A percentile compares a stretch with the other conserved stretches of the same genome.
phyloP scores from a whole-genome alignment of 1,284 basidiomycete genomes.

The Leccinum huronense region DNA sequence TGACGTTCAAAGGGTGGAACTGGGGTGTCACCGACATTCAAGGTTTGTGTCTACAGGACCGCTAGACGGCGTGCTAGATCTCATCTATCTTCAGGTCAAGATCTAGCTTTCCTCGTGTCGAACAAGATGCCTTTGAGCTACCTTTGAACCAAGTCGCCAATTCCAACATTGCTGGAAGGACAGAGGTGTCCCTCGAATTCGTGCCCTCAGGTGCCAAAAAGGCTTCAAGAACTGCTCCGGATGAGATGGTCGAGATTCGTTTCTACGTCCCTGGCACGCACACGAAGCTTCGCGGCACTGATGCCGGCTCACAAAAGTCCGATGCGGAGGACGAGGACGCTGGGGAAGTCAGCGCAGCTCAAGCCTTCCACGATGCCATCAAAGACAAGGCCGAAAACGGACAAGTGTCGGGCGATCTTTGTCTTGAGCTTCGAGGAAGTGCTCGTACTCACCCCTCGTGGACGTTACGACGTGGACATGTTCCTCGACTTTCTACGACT shows the following conservation, averaged over 20 bases:
- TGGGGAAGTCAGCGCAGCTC: slow-evolving; percentile 85
- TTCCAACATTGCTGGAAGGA: slow-evolving; percentile 96
- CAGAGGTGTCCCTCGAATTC: slow-evolving; percentile 98
- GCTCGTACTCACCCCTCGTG: slow-evolving; percentile 94
- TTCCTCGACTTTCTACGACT: slow-evolving; percentile 92
- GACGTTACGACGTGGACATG: slow-evolving; percentile 98
- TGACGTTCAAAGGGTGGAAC: slow-evolving; percentile 95
- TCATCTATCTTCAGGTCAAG: slow-evolving; percentile 59
- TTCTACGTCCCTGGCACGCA: slow-evolving; percentile 92
- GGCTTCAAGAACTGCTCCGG: slow-evolving; percentile 50
- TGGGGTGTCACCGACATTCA: slow-evolving; percentile 97
- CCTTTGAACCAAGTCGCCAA: slow-evolving; percentile 89
- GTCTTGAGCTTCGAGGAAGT: slow-evolving; percentile 97
- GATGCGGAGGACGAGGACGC: slow-evolving; percentile 69
- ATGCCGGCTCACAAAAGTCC: slow-evolving; percentile 71
- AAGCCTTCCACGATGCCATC: slow-evolving; percentile 95
- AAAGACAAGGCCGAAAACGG: slow-evolving; percentile 98
- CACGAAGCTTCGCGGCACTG: slow-evolving; percentile 68
- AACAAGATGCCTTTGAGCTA: slow-evolving; percentile 90
- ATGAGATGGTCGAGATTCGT: slow-evolving; percentile 95
- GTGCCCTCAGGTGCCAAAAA: slow-evolving; percentile 53
- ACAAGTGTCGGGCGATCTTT: slow-evolving; percentile 85
- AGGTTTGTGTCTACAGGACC: slow-evolving; percentile 49
- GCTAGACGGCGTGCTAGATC: slow-evolving; percentile 4
- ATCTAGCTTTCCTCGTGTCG: slow-evolving; percentile 87